phyloP scores from a whole-genome alignment of 2,329 filamentous ascomycete genomes.

The Ophiocordyceps camponoti-leonardi region DNA sequence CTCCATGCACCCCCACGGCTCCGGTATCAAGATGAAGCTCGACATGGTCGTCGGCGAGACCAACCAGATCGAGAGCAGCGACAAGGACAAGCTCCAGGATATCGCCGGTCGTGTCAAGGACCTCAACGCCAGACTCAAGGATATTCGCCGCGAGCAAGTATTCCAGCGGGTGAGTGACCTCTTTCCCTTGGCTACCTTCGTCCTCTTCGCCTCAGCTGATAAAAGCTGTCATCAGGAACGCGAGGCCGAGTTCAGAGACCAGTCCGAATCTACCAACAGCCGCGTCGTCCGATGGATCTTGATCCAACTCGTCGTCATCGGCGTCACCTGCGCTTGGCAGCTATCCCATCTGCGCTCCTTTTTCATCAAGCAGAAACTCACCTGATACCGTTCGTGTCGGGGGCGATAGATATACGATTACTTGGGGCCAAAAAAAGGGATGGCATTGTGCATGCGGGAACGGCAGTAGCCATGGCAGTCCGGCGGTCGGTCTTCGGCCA shows the following conservation, averaged over 20 bases:
- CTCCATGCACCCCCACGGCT: conserved; percentile 42
- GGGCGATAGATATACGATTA: not conserved
- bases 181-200: not conserved
- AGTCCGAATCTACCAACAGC: conserved; percentile 83
- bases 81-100: conserved; percentile 85
- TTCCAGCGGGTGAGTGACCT: conserved; percentile 61
- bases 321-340: conserved; percentile 88
- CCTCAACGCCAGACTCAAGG: conserved; percentile 69
- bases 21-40: conserved; percentile 67
- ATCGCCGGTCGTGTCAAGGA: conserved; percentile 79
- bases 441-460: not conserved
- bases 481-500: not conserved
- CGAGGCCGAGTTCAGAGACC: conserved; percentile 94
- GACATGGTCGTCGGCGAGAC: conserved; percentile 93
- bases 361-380: conserved; percentile 99
- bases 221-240: conserved; percentile 51
- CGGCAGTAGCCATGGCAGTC: not conserved
- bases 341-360: conserved; percentile 87
- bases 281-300: conserved; percentile 89
- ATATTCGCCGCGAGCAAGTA: conserved; percentile 86
- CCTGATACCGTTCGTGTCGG: conserved; percentile 27
- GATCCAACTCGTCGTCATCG: conserved; percentile 73
- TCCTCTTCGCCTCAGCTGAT: not conserved
- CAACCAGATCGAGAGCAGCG: conserved; percentile 79
- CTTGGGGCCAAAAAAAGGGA: not conserved